These are phyloP conservation scores for Ambrosiella cleistominuta DNA, from an alignment of 2,329 filamentous ascomycete species.

Conservation along the genomic window DNA sequence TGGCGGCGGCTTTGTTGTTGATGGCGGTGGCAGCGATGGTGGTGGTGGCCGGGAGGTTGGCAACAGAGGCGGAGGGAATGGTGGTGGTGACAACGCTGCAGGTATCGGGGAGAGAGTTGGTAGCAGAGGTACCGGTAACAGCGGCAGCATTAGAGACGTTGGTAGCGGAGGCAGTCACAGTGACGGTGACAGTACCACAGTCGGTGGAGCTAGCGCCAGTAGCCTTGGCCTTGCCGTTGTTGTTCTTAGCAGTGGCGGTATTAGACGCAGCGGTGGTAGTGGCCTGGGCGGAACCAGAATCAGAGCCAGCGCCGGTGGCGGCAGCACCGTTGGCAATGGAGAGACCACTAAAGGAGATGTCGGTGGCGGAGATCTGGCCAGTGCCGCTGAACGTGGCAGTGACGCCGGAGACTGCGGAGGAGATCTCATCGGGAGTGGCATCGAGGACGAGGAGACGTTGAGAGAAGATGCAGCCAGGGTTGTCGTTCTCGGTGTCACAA, in stretches of 20 bases:
- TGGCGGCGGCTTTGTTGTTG: constrained; percentile 2
- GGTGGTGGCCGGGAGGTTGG: constrained; percentile 2
- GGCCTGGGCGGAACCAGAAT: not conserved
- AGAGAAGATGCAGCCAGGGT: constrained; percentile 36
- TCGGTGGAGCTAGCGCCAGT: not conserved
- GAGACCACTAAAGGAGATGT: constrained; percentile 16
- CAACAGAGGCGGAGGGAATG: constrained; percentile 7
- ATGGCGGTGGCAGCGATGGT: constrained; percentile 4
- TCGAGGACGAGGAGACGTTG: constrained; percentile 35
- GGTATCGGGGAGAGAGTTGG: not conserved
- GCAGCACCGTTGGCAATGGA: constrained; percentile 14
- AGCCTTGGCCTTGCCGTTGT: not conserved
- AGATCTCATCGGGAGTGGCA: constrained; percentile 33
- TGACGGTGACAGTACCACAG: constrained; percentile 2
- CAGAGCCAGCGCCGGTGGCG: constrained; percentile 4
- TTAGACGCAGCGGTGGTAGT: constrained; percentile 4
- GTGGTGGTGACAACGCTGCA: not conserved
- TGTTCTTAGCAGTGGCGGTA: constrained; percentile 3
- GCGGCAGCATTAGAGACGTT: not conserved
- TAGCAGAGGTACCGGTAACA: not conserved
- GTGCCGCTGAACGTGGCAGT: constrained; percentile 20
- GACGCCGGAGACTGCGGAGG: constrained; percentile 27
- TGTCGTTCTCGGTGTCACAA: constrained; percentile 30
- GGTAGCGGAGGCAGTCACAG: not conserved
- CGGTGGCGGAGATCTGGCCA: constrained; percentile 18